These are phyloP conservation scores for Ogataea sp. DNA, from an alignment of 805 yeast genomes.

Conservation along the genomic window DNA sequence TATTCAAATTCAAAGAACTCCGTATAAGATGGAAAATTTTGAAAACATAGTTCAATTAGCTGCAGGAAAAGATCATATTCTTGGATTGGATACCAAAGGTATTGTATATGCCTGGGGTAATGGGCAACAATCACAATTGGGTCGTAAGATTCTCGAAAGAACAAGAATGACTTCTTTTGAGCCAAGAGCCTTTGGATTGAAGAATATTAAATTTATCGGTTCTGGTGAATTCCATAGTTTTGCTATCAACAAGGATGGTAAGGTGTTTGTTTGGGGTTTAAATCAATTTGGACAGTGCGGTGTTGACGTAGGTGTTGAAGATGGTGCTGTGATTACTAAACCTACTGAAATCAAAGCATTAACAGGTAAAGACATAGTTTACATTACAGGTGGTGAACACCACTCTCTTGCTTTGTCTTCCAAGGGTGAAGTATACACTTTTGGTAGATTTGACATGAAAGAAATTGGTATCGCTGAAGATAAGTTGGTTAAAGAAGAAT, in stretches of 20 bases:
- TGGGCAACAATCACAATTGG: constrained; percentile 89
- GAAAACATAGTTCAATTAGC: constrained; percentile 75
- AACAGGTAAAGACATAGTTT: constrained; percentile 45
- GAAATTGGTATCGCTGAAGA: constrained; percentile 75
- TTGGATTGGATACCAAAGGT: constrained; percentile 80
- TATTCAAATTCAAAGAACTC: constrained; percentile 55
- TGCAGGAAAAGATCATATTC: constrained; percentile 86
- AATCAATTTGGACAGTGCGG: constrained; percentile 98
- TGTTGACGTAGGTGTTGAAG: constrained; percentile 65
- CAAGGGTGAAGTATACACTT: constrained; percentile 68
- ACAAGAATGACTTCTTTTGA: constrained; percentile 65
- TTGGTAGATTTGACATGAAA: constrained; percentile 92
- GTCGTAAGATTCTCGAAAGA: constrained; percentile 76
- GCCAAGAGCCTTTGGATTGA: constrained; percentile 79
- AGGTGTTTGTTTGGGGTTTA: constrained; percentile 86
- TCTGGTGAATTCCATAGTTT: constrained; percentile 95
- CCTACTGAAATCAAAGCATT: constrained; percentile 73
- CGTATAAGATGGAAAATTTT: constrained; percentile 53
- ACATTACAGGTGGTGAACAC: constrained; percentile 90
- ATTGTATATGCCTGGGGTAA: constrained; percentile 95
- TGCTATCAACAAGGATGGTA: constrained; percentile 70
- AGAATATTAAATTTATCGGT: constrained; percentile 70
- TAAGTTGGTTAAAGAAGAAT: constrained; percentile 56
- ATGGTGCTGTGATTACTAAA: constrained; percentile 69
- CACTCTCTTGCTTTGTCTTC: constrained; percentile 73